Evolutionary conservation across 805 yeast species (phyloP), one percentile per base, ranked within the genome.

Genomic region (Myxozyma udenii): DNA sequence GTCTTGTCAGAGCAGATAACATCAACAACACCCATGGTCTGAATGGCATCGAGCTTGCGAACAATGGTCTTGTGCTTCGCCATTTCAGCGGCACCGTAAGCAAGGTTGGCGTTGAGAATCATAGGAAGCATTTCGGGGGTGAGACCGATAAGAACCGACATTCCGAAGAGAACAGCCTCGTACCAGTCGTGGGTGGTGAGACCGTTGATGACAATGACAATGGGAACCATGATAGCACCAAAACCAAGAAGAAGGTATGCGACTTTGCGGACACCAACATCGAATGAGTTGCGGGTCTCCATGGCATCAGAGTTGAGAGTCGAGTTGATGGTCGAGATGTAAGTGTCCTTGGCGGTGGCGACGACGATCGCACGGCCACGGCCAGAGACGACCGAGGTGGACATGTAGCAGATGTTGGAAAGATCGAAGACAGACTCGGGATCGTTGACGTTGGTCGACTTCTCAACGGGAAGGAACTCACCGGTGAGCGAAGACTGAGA

Each of bases 401-500:
- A 53, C 60, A 48, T 47, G 51, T 44, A 53, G 44, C 60, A 55
- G 23, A 55, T 55, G 51, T 55, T 55, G 30, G 51, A 30, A 35
- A 55, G 21, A 30, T 55, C 60, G 36, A 55, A 55, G 11, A 55
- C 47, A 2, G 56, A 50, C 9, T 53, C 48, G 24, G 58, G 55
- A 21, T 55, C 55, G 45, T 53, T 53, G 32, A 38, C 43, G 36
- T 40, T 36, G n/a, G 52, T 33, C 4, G 51, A 44, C 48, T 55
- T 55, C 49, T 53, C 58, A 23, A 55, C 60, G 1, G 60, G 60
- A 16, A 53, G 25, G 41, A 53, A 83, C 71, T 93, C 98, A 61
- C 98, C 98, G 2, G 98, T 90, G 28, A 91, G 77, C 0, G 95
- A 80, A 37, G 90, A 80, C 72, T 93, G 98, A 66, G 95, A 98